Evolutionary conservation across 257 asterid species (phyloP).

Genomic region (Solanum paucissectum): DNA sequence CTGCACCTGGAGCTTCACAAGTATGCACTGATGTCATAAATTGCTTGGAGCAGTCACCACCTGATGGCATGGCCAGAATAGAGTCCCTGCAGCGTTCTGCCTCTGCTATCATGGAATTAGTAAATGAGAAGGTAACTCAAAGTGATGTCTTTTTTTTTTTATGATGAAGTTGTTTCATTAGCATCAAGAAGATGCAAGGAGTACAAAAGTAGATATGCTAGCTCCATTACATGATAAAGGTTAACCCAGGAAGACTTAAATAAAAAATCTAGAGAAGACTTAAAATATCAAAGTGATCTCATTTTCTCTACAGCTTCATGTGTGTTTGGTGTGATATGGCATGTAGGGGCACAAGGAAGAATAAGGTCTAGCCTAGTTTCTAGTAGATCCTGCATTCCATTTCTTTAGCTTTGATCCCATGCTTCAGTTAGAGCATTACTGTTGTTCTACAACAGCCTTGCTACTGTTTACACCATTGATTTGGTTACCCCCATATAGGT

Average conservation of each 20-base stretch:
- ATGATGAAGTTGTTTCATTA: neutral
- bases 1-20: slow-evolving; percentile 61
- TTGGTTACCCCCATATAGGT: neutral
- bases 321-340: neutral
- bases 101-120: slow-evolving; percentile 56
- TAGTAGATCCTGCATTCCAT: neutral
- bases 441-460: neutral
- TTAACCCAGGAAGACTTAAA: neutral
- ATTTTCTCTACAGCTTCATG: neutral
- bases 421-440: neutral
- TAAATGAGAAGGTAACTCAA: slow-evolving; percentile 57
- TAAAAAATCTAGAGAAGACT: neutral
- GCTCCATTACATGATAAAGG: neutral
- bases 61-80: slow-evolving; percentile 60
- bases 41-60: slow-evolving; percentile 45
- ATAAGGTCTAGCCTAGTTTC: neutral
- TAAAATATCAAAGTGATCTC: neutral
- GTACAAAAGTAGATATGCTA: neutral
- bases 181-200: neutral
- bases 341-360: neutral
- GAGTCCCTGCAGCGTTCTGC: slow-evolving; percentile 60
- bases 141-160: neutral
- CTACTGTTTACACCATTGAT: neutral
- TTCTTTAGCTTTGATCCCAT: neutral
- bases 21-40: slow-evolving; percentile 37